Evolutionary conservation across 2,329 filamentous ascomycete species (phyloP), one percentile per base, ranked within the genome.

Genomic region (Hypoxylon sp.): DNA sequence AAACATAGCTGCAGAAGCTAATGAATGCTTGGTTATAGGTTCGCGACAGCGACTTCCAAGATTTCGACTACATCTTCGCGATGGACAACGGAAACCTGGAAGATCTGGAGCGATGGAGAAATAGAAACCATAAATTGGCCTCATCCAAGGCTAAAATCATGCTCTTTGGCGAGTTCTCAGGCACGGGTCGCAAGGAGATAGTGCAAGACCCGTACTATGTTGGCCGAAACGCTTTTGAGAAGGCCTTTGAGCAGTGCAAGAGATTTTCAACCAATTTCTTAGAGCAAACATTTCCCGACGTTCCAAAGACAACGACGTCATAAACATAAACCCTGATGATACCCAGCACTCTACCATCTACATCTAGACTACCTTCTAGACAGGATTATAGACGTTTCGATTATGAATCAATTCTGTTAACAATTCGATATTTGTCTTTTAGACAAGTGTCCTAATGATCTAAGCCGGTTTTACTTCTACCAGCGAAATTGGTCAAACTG

Each of bases 161-260:
- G 85, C 81, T 98, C 52, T 98, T 96, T 82, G 96, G 96, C 32
- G 91, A 94, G 75, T 89, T 84, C 74, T 94, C 92, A 75, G 92
- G 91, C 3, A 87, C 83, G 34, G 87, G 77, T 76, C 87, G 81
- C 73, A 84, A 86, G 19, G 92, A 97, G 82, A 86, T 93, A 51
- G 90, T 98, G 7, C 83, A 87, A 64, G 96, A 98, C 79, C 96
- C 96, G 13, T 99, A 98, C 81, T 98, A 98, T 79, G 94, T 93
- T n/a, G 93, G 89, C 11, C 82, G 84, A 3, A 87, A 92, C 72
- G 94, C 93, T 1, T 98, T 98, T 77, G 88, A 91, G 74, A 88
- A 86, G 75, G 93, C 94, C n/a, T 98, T 92, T 80, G 89, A 95
- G 81, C 94, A 98, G 84, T 91, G 91, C 69, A 82, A 85, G 65